These are phyloP conservation scores for Poterioochromonas sp. DNA, from an alignment of 352 stramenopile species.

Conservation along the genomic window DNA sequence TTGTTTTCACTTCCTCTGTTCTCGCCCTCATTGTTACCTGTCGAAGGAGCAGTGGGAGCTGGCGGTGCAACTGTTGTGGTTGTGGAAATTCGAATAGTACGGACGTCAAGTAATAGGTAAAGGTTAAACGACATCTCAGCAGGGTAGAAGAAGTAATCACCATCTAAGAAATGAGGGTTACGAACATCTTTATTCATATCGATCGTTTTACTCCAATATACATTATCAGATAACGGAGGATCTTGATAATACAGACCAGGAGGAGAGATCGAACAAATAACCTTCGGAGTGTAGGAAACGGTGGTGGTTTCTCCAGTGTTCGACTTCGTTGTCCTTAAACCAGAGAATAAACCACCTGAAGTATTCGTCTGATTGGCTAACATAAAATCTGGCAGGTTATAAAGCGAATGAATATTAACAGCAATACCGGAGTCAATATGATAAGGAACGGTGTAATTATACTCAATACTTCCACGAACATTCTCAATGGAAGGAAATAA, in stretches of 20 bases:
- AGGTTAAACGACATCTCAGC: not conserved
- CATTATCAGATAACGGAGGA: slow-evolving; percentile 7
- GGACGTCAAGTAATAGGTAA: slow-evolving; percentile 10
- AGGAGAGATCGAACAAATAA: not conserved
- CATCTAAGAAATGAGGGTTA: not conserved
- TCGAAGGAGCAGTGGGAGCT: too few relatives aligned
- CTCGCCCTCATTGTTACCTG: not conserved
- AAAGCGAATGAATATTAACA: not conserved
- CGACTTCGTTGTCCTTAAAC: not conserved
- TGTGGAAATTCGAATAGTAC: not conserved
- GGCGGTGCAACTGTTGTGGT: not conserved
- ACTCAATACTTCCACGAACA: not conserved
- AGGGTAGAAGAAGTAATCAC: not conserved
- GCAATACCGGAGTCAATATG: not conserved
- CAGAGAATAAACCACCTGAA: not conserved
- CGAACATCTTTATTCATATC: not conserved
- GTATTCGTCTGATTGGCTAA: not conserved
- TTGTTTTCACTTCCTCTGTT: not conserved
- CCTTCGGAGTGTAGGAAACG: not conserved
- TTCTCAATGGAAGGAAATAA: not conserved
- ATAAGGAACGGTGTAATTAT: not conserved
- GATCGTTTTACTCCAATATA: not conserved
- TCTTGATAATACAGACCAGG: slow-evolving; percentile 11
- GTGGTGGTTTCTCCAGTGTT: not conserved
- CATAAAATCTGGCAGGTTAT: not conserved